These are phyloP conservation scores for Rhodotorula sp. DNA, from an alignment of 1,284 basidiomycete species.

Conservation along the genomic window DNA sequence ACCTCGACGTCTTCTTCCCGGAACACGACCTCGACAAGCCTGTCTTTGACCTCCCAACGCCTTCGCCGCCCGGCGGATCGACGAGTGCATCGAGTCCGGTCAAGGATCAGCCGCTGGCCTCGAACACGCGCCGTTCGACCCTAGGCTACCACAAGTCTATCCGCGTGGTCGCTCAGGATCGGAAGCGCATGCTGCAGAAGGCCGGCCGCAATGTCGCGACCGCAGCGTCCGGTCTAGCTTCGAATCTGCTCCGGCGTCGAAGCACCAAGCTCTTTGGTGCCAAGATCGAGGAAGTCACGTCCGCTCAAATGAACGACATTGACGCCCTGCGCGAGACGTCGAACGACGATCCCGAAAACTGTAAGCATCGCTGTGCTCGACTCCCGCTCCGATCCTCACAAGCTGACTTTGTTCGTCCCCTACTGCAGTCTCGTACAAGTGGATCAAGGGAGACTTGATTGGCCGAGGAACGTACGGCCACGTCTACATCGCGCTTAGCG, in stretches of 20 bases:
- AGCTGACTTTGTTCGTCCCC: not conserved
- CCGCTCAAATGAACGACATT: conserved; percentile 54
- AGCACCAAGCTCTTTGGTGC: conserved; percentile 97
- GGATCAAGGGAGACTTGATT: conserved; percentile 96
- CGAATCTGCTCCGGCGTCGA: conserved; percentile 63
- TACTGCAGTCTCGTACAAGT: conserved; percentile 80
- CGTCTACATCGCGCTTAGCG: conserved; percentile 94
- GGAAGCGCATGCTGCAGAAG: conserved; percentile 47
- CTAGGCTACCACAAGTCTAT: conserved; percentile 78
- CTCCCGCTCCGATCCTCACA: too few species aligned
- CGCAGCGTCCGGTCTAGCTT: conserved; percentile 46
- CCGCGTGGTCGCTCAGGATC: conserved; percentile 75
- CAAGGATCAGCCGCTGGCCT: conserved; percentile 31
- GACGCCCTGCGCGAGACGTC: conserved; percentile 46
- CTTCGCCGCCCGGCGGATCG: conserved; percentile 63
- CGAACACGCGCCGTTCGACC: conserved; percentile 30
- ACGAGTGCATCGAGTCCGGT: conserved; percentile 22
- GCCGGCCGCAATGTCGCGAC: conserved; percentile 54
- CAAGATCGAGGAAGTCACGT: conserved; percentile 86
- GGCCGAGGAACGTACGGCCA: conserved; percentile 95
- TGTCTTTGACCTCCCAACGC: conserved; percentile 73
- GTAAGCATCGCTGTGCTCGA: conserved; percentile 28
- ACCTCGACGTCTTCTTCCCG: conserved; percentile 92
- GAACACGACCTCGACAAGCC: conserved; percentile 95
- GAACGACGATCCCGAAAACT: conserved; percentile 45